A percentile compares a stretch with the other conserved stretches of the same genome.
These are phyloP conservation scores for Gracilaria domingensis DNA, from an alignment of 23 red algal genomes.

Conservation along the genomic window DNA sequence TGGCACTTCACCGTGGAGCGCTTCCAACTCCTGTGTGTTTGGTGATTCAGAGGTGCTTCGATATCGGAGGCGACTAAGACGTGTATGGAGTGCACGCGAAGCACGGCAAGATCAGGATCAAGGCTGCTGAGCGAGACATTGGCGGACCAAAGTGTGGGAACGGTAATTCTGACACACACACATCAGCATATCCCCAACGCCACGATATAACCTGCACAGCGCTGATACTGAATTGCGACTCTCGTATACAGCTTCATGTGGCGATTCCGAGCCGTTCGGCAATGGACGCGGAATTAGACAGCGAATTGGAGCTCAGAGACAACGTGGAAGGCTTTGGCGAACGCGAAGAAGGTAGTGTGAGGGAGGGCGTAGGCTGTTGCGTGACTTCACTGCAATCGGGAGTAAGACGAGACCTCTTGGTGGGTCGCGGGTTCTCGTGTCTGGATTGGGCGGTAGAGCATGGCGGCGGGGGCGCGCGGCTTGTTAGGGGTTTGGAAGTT, in stretches of 20 bases:
- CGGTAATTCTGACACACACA: constrained; percentile 46
- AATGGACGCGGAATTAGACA: constrained; percentile 23
- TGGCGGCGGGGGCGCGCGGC: background rate
- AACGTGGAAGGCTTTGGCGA: constrained; percentile 4
- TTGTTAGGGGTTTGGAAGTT: constrained; percentile 24
- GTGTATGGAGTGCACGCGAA: constrained; percentile 57
- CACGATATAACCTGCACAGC: constrained; percentile 30
- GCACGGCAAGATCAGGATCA: constrained; percentile 56
- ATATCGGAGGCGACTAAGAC: constrained; percentile 40
- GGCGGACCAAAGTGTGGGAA: constrained; percentile 46
- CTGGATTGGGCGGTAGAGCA: constrained; percentile 13
- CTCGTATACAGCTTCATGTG: constrained; percentile 37
- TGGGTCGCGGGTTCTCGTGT: constrained; percentile 28
- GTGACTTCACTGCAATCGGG: constrained; percentile 57
- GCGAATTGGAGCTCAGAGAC: constrained; percentile 9
- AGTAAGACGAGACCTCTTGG: constrained; percentile 8
- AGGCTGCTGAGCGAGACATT: constrained; percentile 46
- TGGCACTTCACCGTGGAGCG: background rate
- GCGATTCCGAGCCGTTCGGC: constrained; percentile 57
- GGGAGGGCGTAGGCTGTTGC: constrained; percentile 8
- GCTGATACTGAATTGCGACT: constrained; percentile 13
- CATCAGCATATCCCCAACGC: constrained; percentile 44
- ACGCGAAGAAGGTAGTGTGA: background rate
- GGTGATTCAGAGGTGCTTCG: constrained; percentile 7
- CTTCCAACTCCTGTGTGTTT: constrained; percentile 5